Conservation (phyloP, 2,329 filamentous ascomycete genomes). For the Alternaria triticina region DNA sequence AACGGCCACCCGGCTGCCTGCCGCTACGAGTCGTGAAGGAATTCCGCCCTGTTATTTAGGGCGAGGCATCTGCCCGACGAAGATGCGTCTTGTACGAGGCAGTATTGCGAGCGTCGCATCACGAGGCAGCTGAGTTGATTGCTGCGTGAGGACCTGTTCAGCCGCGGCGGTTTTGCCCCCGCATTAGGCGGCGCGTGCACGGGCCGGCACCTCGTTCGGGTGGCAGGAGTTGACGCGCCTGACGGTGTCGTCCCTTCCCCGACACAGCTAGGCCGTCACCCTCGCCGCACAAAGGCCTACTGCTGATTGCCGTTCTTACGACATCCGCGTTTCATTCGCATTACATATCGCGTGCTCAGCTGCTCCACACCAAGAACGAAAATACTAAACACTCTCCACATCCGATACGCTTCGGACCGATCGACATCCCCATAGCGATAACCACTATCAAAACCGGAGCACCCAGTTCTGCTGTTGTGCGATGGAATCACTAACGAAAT, state of each 20-base stretch:
- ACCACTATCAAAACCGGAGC: background rate
- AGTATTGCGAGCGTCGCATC: background rate
- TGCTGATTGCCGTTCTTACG: constrained; percentile 1
- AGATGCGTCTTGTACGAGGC: background rate
- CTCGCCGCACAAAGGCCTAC: background rate
- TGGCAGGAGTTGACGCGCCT: constrained; percentile 5
- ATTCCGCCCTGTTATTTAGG: background rate
- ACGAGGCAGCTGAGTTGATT: background rate
- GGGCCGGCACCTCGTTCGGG: background rate
- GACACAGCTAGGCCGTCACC: background rate
- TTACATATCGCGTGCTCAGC: constrained; percentile 7
- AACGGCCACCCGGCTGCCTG: background rate
- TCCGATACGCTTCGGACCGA: background rate
- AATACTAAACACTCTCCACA: background rate
- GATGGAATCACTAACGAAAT: background rate
- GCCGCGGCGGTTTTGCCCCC: constrained; percentile 10
- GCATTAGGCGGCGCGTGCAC: constrained; percentile 2
- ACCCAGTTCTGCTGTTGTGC: background rate
- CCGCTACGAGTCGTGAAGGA: background rate
- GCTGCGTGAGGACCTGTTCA: background rate
- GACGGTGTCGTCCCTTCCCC: background rate
- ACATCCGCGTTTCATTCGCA: background rate
- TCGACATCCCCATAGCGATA: background rate
- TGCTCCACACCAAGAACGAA: background rate
- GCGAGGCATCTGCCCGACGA: background rate